Base-by-base conservation (phyloP, 2,329 filamentous ascomycete species). In the Calonectria hongkongensis region DNA sequence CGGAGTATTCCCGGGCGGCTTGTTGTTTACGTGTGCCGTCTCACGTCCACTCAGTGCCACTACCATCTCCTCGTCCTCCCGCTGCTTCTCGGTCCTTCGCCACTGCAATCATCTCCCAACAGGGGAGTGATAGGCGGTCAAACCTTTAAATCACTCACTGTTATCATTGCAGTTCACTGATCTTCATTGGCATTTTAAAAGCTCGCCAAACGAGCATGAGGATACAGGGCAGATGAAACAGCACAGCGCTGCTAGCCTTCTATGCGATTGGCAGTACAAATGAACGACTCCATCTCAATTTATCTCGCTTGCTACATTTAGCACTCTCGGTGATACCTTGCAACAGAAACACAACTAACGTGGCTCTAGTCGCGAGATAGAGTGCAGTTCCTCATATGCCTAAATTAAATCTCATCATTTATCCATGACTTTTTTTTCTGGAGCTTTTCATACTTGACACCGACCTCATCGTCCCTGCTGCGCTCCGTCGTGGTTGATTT, bases 401-500 rank as follows among this genome's bases (percentile, higher is more conserved):
- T 41, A 60, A 60, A 39, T 60, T 60, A 41, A 60, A 27, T 60
- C 6, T 12, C 9, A 18, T 41, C 21, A 60, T 60, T 41, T 60
- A 41, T 60, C 36, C 54, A 25, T 8, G n/a, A 41, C 54, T 39
- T 60, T 39, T 41, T 27, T 60, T 39, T 41, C 25, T 60, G 36
- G 54, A 39, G 54, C 30, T 41, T 36, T 41, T 18, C n/a, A 16
- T 18, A 36, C 54, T 41, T 18, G 21, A 16, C n/a, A 41, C 13
- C 21, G 10, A 28, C 54, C 15, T 30, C 4, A 28, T 41, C 21
- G 18, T 21, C 13, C 54, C 10, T 27, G 16, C 16, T 25, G 3
- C 25, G 12, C 9, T 27, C 5, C 33, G n/a, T 18, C 33, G 2
- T 33, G 54, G 18, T 39, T 41, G 33, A n/a, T 36, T 18, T 58